Conservation (phyloP, 2,329 filamentous ascomycete genomes). For the Calonectria leucothoes region DNA sequence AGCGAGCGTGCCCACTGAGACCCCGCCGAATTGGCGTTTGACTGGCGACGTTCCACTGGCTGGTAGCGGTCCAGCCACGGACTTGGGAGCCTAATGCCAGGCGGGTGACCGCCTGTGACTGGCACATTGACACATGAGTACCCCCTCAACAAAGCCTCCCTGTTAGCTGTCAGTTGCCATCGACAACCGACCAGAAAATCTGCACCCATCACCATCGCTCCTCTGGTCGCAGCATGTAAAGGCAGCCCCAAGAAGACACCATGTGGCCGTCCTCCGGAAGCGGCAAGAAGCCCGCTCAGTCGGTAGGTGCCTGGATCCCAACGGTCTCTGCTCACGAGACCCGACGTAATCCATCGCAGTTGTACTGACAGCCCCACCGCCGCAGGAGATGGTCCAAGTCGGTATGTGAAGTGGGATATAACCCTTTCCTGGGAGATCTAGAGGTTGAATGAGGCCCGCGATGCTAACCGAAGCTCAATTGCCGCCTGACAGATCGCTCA, state of each 20-base stretch:
- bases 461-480: constrained; percentile 43
- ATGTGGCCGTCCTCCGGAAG: constrained; percentile 76
- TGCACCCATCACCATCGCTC: constrained; percentile 18
- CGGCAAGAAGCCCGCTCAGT: constrained; percentile 77
- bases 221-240: constrained; percentile 23
- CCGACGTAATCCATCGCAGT: constrained; percentile 38
- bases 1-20: constrained; percentile 6
- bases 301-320: constrained; percentile 64
- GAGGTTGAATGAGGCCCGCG: constrained; percentile 23
- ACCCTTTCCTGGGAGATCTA: constrained; percentile 5
- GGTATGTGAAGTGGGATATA: constrained; percentile 68
- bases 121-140: constrained; percentile 18
- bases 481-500: constrained; percentile 62
- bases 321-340: constrained; percentile 35
- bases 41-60: constrained; percentile 16
- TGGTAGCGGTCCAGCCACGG: background rate
- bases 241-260: constrained; percentile 43
- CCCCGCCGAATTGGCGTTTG: constrained; percentile 16
- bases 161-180: constrained; percentile 9
- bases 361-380: constrained; percentile 53
- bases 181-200: constrained; percentile 18
- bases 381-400: constrained; percentile 99
- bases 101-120: background rate
- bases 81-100: background rate
- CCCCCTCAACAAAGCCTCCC: constrained; percentile 18